Evolutionary conservation across 23 red algal species (phyloP).

Genomic region (Gracilariopsis chorda): DNA sequence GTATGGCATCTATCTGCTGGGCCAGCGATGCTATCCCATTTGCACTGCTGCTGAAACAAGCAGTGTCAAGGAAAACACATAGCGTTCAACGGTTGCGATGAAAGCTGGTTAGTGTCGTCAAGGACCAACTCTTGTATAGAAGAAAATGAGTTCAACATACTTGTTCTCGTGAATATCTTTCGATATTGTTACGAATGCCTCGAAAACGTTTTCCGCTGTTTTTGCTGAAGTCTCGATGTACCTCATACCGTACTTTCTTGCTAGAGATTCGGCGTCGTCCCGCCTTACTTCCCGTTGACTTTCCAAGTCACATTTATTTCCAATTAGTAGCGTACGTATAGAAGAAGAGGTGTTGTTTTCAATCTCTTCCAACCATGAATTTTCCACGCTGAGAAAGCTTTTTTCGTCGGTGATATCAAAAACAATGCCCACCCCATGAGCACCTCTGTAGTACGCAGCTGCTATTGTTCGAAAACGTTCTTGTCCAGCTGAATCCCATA

Average conservation of each 20-base stretch:
- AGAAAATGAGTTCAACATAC: not conserved
- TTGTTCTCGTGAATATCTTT: slow-evolving; percentile 39
- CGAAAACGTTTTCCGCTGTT: slow-evolving; percentile 43
- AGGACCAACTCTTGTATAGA: not conserved
- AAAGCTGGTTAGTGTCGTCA: too few species aligned
- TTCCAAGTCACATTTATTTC: slow-evolving; percentile 66
- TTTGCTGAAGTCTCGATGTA: slow-evolving; percentile 80
- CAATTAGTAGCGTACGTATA: slow-evolving; percentile 53
- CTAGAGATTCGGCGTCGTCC: slow-evolving; percentile 27
- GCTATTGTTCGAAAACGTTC: slow-evolving; percentile 82
- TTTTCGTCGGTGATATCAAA: slow-evolving; percentile 51
- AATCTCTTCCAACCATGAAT: slow-evolving; percentile 67
- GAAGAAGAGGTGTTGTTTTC: slow-evolving; percentile 10
- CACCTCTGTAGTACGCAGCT: slow-evolving; percentile 77
- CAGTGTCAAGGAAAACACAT: not conserved
- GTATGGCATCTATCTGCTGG: slow-evolving; percentile 10
- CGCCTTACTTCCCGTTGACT: slow-evolving; percentile 18
- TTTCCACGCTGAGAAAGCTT: slow-evolving; percentile 47
- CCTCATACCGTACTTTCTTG: slow-evolving; percentile 35
- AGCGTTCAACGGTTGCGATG: not conserved
- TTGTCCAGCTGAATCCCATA: slow-evolving; percentile 88
- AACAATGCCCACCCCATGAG: slow-evolving; percentile 72
- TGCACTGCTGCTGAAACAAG: not conserved
- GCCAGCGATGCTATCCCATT: not conserved
- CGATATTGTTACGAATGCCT: slow-evolving; percentile 55